Percentiles rank a stretch among this genome's conserved stretches.
Evolutionary conservation across 257 asterid species (phyloP).

Genomic region (Solanum clarkiae): DNA sequence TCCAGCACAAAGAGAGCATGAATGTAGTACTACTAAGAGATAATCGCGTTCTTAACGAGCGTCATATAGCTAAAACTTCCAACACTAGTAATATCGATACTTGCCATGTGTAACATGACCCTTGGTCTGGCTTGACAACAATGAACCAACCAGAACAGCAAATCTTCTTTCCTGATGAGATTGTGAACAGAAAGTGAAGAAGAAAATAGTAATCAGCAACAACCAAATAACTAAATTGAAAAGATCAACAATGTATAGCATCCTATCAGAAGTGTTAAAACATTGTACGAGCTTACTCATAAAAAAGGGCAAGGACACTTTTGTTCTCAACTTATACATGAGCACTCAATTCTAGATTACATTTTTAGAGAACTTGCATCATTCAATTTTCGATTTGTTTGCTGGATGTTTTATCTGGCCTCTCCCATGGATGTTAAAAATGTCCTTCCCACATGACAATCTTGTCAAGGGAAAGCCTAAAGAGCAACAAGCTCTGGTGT

Average conservation of each 20-base stretch:
- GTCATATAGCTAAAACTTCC: background rate
- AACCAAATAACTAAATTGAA: background rate
- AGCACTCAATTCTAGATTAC: background rate
- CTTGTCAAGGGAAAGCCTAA: background rate
- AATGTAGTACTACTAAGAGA: background rate
- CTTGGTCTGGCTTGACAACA: slow-evolving; percentile 93
- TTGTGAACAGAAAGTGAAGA: background rate
- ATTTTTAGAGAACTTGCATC: background rate
- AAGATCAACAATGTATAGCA: background rate
- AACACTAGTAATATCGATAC: slow-evolving; percentile 10
- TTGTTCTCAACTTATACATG: background rate
- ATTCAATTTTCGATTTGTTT: background rate
- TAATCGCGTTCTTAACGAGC: background rate
- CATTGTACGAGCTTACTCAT: background rate
- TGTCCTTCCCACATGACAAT: background rate
- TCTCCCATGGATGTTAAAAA: background rate
- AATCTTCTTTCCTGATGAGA: slow-evolving; percentile 78
- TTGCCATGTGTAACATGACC: slow-evolving; percentile 88
- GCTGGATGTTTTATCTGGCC: background rate
- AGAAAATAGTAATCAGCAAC: background rate
- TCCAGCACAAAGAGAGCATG: background rate
- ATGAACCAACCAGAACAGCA: slow-evolving; percentile 73
- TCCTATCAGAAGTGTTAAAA: background rate
- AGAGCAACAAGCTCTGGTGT: background rate
- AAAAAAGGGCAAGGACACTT: background rate